phyloP scores from a whole-genome alignment of 2,329 filamentous ascomycete species.

The Arthrinium phaeospermum region DNA sequence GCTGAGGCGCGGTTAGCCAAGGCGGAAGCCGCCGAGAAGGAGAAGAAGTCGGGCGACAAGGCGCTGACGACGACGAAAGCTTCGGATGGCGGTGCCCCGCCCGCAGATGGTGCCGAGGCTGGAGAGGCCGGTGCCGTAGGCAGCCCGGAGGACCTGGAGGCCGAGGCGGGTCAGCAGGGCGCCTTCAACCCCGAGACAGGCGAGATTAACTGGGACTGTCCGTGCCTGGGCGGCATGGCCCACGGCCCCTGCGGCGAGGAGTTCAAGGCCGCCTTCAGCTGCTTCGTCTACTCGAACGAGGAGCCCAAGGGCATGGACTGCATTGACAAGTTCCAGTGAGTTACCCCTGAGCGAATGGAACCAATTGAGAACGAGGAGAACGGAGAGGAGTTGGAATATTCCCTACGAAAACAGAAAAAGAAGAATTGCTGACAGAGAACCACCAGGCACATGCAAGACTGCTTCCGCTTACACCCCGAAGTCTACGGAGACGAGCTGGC shows the following conservation, averaged over 20 bases:
- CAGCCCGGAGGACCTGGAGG: slow-evolving; percentile 66
- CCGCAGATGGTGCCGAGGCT: slow-evolving; percentile 33
- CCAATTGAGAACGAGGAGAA: background rate
- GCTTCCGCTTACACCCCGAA: slow-evolving; percentile 91
- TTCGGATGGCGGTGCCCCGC: slow-evolving; percentile 29
- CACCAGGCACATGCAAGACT: slow-evolving; percentile 90
- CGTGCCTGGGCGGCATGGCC: slow-evolving; percentile 96
- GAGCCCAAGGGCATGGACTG: slow-evolving; percentile 98
- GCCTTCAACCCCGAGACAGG: slow-evolving; percentile 98
- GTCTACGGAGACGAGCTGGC: slow-evolving; percentile 79
- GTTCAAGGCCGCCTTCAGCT: slow-evolving; percentile 95
- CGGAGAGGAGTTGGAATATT: background rate
- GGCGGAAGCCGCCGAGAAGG: slow-evolving; percentile 30
- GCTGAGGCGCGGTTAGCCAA: slow-evolving; percentile 43
- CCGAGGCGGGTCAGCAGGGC: slow-evolving; percentile 84
- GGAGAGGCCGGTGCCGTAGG: slow-evolving; percentile 30
- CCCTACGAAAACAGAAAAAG: background rate
- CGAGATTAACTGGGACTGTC: slow-evolving; percentile 99
- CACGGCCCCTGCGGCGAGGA: slow-evolving; percentile 93
- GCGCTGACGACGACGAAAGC: slow-evolving; percentile 29
- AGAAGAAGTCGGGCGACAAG: slow-evolving; percentile 37
- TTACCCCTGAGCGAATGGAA: background rate
- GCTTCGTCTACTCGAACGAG: slow-evolving; percentile 93
- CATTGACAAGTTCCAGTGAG: slow-evolving; percentile 96
- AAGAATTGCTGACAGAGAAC: slow-evolving; percentile 27